Base-by-base conservation (phyloP, 73 alveolate genomes). In the Paramecium pentaurelia region DNA sequence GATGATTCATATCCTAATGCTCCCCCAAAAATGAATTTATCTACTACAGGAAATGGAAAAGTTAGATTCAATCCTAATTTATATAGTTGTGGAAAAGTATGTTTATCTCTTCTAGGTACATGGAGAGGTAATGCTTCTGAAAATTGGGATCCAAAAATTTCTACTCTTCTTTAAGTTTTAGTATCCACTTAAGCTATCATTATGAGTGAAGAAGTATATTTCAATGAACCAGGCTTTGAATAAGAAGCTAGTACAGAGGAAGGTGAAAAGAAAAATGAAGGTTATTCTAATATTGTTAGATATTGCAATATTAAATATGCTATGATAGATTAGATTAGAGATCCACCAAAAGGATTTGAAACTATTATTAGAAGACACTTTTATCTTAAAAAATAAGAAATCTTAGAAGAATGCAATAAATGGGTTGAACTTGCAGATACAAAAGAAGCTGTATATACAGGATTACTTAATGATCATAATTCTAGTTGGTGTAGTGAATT, bases 71-170 rank as follows among this genome's bases (percentile, higher is more conserved):
- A 98, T 92, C 99, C 99, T 18, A 98, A 98, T 93, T 92, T 98
- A 34, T 98, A 98, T 92, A 95, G 97, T 10, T 95, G 97, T 93
- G 99, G 99, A 22, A 97, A 98, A 83, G 99, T 98, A 20, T 98
- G 99, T 86, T 92, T 98, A 25, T 92, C 98, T 36, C 92, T 98
- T 28, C 86, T 98, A 49, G 99, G 99, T 37, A 98, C 99, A 2
- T 97, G 99, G 99, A 91, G 99, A 60, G 99, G 99, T 8, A 94
- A 96, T 71, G 95, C 99, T 0, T 97, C 99, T n/a, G 99, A 98
- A 93, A 98, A 98, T 90, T 98, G 99, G 99, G 99, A 98, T 86
- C 99, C 99, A 4, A 97, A 96, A 84, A 94, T 97, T 64, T 95
- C 99, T 3, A 98, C 99, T 12, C 95, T 98, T 16, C 95, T 98